phyloP scores from a whole-genome alignment of 2,329 filamentous ascomycete genomes.

The Penicillium oxalicum region DNA sequence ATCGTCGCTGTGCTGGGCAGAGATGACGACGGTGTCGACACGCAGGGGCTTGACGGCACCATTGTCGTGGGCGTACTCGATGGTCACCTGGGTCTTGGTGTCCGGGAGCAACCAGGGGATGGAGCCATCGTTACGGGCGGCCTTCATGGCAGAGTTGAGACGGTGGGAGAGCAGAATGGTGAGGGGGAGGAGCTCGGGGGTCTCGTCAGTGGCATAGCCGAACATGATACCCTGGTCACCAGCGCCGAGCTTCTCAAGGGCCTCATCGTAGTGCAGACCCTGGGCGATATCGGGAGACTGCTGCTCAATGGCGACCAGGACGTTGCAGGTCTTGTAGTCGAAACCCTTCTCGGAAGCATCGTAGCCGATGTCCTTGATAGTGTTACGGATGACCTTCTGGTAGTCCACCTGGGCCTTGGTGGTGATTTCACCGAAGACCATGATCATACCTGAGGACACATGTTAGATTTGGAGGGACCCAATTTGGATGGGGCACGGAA shows the following conservation, averaged over 20 bases:
- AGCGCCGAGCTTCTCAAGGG: conserved; percentile 93
- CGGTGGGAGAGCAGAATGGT: conserved; percentile 93
- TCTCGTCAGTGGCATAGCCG: conserved; percentile 98
- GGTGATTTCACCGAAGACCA: conserved; percentile 98
- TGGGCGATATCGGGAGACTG: conserved; percentile 98
- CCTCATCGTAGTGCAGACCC: conserved; percentile 96
- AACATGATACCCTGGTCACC: conserved; percentile 99
- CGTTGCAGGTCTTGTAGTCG: conserved; percentile 99
- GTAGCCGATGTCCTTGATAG: conserved; percentile 98
- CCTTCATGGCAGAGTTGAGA: conserved; percentile 91
- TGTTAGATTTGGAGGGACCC: conserved; percentile 10
- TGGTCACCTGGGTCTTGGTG: conserved; percentile 99
- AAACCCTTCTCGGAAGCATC: conserved; percentile 96
- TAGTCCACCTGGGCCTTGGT: conserved; percentile 95
- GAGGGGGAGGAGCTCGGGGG: conserved; percentile 90
- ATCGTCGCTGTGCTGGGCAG: conserved; percentile 83
- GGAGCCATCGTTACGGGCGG: conserved; percentile 77
- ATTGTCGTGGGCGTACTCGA: conserved; percentile 96
- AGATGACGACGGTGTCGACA: conserved; percentile 95
- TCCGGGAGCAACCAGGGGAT: conserved; percentile 94
- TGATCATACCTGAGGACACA: conserved; percentile 63
- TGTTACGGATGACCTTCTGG: conserved; percentile 90
- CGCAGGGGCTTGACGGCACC: conserved; percentile 83
- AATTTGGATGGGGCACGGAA: neutral
- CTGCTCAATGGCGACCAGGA: conserved; percentile 97